Percentiles rank a stretch among this genome's conserved stretches.
Evolutionary conservation across 75 land plant genomes (phyloP).

Genomic region (Ceratopteris richardii): DNA sequence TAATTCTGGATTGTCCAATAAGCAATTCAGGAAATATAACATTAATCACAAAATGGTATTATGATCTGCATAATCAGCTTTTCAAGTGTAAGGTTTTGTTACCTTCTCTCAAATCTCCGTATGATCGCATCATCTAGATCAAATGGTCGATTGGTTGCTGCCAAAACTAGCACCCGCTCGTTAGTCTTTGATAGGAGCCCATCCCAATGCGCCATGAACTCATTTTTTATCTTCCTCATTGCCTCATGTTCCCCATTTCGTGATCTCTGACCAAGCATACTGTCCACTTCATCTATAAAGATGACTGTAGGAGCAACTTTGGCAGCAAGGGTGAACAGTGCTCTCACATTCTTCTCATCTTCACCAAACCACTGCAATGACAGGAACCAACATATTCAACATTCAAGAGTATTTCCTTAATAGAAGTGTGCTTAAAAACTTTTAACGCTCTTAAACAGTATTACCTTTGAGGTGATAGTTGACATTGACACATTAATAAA

Average conservation of each 20-base stretch:
- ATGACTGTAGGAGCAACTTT: slow-evolving; percentile 91
- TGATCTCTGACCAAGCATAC: slow-evolving; percentile 85
- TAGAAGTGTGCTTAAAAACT: too few species aligned
- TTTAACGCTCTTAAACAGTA: neutral
- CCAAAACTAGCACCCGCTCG: slow-evolving; percentile 77
- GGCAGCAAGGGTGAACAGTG: slow-evolving; percentile 77
- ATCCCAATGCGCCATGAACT: slow-evolving; percentile 95
- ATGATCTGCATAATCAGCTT: too few species aligned
- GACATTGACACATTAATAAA: slow-evolving; percentile 94
- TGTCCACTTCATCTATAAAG: slow-evolving; percentile 89
- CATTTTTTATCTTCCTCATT: slow-evolving; percentile 88
- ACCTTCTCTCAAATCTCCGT: slow-evolving; percentile 86
- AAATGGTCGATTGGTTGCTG: slow-evolving; percentile 88
- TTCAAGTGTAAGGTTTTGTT: neutral
- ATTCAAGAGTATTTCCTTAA: too few species aligned
- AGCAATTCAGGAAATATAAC: neutral
- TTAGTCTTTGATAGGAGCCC: slow-evolving; percentile 64
- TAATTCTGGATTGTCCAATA: slow-evolving; percentile 40
- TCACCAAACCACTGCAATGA: slow-evolving; percentile 73
- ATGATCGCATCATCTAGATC: slow-evolving; percentile 93
- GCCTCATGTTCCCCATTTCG: slow-evolving; percentile 87
- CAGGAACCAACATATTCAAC: neutral
- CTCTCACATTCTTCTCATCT: slow-evolving; percentile 87
- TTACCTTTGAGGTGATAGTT: slow-evolving; percentile 82
- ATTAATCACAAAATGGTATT: neutral